phyloP scores from a whole-genome alignment of 1,284 basidiomycete species.

The Marasmius tenuissimus region DNA sequence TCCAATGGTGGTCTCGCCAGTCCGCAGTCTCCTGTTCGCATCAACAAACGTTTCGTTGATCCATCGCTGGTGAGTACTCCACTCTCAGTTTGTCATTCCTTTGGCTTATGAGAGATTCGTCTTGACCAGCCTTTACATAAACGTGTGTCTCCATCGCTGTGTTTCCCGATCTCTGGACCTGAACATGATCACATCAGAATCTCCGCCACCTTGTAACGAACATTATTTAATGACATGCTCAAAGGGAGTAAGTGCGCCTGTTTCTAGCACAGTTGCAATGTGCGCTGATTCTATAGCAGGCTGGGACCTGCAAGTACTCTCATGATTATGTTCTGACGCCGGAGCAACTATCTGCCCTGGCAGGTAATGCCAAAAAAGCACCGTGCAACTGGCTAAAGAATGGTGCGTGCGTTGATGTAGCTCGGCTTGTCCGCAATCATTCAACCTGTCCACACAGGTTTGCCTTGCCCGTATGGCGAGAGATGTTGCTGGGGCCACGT shows the following conservation, averaged over 20 bases:
- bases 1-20: constrained; percentile 54
- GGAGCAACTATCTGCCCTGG: constrained; percentile 65
- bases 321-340: constrained; percentile 71
- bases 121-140: constrained; percentile 48
- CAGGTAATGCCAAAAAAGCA: constrained; percentile 75
- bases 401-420: constrained; percentile 35
- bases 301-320: constrained; percentile 71
- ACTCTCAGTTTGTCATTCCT: too few relatives aligned
- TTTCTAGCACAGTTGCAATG: background rate
- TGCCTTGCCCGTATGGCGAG: constrained; percentile 68
- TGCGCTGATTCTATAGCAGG: constrained; percentile 35
- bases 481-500: constrained; percentile 78
- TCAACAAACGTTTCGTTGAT: constrained; percentile 46
- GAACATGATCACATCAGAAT: constrained; percentile 39
- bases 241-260: constrained; percentile 56
- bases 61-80: constrained; percentile 47
- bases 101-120: background rate
- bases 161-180: constrained; percentile 9
- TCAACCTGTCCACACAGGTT: constrained; percentile 38
- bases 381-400: constrained; percentile 81
- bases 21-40: constrained; percentile 49
- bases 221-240: constrained; percentile 77
- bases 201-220: constrained; percentile 79
- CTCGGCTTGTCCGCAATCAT: background rate
- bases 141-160: constrained; percentile 33